Evolutionary conservation across 352 stramenopile genomes (phyloP).

Genomic region (Pythium phragmiticola): DNA sequence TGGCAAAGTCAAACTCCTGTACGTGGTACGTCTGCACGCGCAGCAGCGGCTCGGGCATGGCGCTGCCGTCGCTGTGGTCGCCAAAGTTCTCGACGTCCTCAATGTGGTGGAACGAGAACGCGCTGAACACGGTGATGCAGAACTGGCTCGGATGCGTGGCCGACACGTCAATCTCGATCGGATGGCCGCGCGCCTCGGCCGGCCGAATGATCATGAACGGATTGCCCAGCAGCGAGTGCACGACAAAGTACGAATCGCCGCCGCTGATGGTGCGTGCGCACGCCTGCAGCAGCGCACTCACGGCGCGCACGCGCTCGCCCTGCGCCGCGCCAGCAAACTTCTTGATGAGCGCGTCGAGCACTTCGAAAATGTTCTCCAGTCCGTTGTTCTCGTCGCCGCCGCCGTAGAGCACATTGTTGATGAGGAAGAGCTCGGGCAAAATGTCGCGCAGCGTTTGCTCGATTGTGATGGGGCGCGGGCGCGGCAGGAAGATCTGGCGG

Average conservation of each 20-base stretch:
- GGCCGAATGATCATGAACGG: slow-evolving; percentile 72
- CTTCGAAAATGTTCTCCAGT: slow-evolving; percentile 80
- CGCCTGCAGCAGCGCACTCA: slow-evolving; percentile 69
- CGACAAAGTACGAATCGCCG: slow-evolving; percentile 80
- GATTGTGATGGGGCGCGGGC: slow-evolving; percentile 66
- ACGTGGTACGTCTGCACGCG: slow-evolving; percentile 73
- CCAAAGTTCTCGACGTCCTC: slow-evolving; percentile 76
- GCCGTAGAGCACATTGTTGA: slow-evolving; percentile 78
- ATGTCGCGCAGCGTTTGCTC: slow-evolving; percentile 81
- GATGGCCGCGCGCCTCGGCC: slow-evolving; percentile 59
- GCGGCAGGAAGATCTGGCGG: slow-evolving; percentile 67
- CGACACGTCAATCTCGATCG: slow-evolving; percentile 75
- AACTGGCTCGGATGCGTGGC: slow-evolving; percentile 54
- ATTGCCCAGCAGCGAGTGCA: slow-evolving; percentile 71
- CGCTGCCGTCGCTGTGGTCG: slow-evolving; percentile 35
- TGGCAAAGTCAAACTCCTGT: slow-evolving; percentile 77
- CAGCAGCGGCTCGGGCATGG: slow-evolving; percentile 53
- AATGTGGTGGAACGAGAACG: slow-evolving; percentile 76
- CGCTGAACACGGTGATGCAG: slow-evolving; percentile 74
- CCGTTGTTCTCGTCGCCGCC: slow-evolving; percentile 62
- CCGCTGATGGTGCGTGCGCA: slow-evolving; percentile 75
- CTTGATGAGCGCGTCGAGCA: slow-evolving; percentile 70
- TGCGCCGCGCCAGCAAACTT: slow-evolving; percentile 56
- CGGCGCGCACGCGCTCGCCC: slow-evolving; percentile 61
- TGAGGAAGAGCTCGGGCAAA: slow-evolving; percentile 68